phyloP scores from a whole-genome alignment of 257 asterid genomes.

The Plantago elongata region DNA sequence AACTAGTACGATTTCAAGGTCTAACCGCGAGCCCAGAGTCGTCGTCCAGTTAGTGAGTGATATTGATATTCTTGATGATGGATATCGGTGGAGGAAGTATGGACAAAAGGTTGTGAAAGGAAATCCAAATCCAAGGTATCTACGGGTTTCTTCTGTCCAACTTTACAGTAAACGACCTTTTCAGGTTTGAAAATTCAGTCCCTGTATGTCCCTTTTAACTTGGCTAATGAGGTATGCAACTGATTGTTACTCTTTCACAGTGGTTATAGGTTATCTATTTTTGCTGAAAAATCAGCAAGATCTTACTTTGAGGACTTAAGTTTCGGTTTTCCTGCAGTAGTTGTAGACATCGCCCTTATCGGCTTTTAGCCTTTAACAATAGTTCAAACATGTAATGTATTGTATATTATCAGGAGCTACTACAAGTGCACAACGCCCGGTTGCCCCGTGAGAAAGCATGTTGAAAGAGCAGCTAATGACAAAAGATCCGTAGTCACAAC shows the following conservation, averaged over 20 bases:
- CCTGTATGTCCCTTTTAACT: too few species aligned
- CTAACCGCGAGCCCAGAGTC: conserved; percentile 62
- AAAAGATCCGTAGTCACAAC: conserved; percentile 64
- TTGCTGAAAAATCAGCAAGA: too few species aligned
- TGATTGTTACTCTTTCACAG: too few species aligned
- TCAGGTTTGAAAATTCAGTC: neutral
- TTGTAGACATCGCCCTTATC: too few species aligned
- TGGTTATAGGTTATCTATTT: too few species aligned
- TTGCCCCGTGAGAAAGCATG: conserved; percentile 76
- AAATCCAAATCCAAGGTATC: conserved; percentile 83
- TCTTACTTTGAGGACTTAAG: too few species aligned
- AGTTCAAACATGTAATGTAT: neutral
- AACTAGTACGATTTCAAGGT: conserved; percentile 36
- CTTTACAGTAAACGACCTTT: neutral
- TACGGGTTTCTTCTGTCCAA: neutral
- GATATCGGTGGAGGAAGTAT: conserved; percentile 84
- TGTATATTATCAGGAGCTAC: conserved; percentile 54
- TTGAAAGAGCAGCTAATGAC: conserved; percentile 71
- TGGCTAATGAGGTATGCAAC: too few species aligned
- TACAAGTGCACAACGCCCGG: conserved; percentile 82
- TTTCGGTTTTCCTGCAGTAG: too few species aligned
- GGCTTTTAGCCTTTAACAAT: too few species aligned
- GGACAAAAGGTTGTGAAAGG: conserved; percentile 92
- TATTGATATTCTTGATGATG: conserved; percentile 76
- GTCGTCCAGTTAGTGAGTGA: conserved; percentile 65